phyloP scores from a whole-genome alignment of 352 stramenopile genomes.

The Globisporangium takayamanum region DNA sequence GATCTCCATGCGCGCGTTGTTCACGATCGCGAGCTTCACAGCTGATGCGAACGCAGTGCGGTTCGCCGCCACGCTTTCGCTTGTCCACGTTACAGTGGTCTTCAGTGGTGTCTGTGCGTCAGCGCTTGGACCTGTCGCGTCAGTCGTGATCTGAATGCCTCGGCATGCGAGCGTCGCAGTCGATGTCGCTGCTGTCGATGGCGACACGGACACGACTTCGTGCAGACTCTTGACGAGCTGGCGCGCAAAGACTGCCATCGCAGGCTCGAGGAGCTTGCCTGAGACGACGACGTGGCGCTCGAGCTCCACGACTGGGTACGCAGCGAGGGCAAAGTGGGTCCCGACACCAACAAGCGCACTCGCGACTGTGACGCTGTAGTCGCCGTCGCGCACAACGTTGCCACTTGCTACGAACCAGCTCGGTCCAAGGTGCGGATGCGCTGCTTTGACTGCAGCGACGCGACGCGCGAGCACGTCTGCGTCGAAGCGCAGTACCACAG shows the following conservation, averaged over 20 bases:
- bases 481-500: constrained; percentile 11
- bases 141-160: constrained; percentile 16
- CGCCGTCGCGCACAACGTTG: constrained; percentile 14
- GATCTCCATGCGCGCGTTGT: constrained; percentile 21
- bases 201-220: constrained; percentile 11
- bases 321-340: constrained; percentile 8
- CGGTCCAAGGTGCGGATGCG: neutral
- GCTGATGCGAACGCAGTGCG: constrained; percentile 34
- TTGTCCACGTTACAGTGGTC: constrained; percentile 10
- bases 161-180: neutral
- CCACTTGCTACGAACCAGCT: constrained; percentile 7
- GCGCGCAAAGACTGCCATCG: constrained; percentile 43
- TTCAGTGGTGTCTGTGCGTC: neutral
- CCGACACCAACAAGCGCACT: constrained; percentile 21
- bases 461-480: neutral
- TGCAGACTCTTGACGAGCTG: constrained; percentile 39
- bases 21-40: constrained; percentile 41
- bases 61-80: constrained; percentile 22
- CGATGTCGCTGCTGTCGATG: constrained; percentile 3
- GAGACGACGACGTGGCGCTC: constrained; percentile 36
- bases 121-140: neutral
- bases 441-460: neutral
- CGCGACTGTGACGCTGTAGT: constrained; percentile 17
- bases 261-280: constrained; percentile 30
- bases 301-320: constrained; percentile 13